These are phyloP conservation scores for Fusarium sarcochroum DNA, from an alignment of 2,329 filamentous ascomycete genomes.

Conservation along the genomic window DNA sequence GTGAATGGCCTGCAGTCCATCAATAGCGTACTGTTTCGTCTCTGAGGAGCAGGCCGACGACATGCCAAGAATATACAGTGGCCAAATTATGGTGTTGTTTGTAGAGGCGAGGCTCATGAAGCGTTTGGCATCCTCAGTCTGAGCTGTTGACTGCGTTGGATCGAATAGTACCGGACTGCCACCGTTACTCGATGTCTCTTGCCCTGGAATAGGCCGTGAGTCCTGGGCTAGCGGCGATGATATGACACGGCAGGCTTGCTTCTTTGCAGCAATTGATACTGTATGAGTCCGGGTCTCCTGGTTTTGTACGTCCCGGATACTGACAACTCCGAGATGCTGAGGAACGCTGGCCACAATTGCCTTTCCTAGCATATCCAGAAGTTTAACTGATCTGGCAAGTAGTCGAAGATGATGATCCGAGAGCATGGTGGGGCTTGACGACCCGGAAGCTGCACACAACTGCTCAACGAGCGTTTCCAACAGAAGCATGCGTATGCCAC, in stretches of 20 bases:
- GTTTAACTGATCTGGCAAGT: slow-evolving; percentile 55
- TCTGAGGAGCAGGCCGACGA: slow-evolving; percentile 60
- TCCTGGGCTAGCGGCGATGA: slow-evolving; percentile 42
- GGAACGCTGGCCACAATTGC: slow-evolving; percentile 63
- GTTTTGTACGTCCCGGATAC: slow-evolving; percentile 54
- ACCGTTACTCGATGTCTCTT: slow-evolving; percentile 20
- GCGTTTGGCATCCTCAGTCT: slow-evolving; percentile 57
- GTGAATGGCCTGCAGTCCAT: slow-evolving; percentile 61
- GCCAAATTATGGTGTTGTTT: slow-evolving; percentile 65
- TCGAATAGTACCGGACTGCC: slow-evolving; percentile 57
- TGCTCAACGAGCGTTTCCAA: slow-evolving; percentile 63
- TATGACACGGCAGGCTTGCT: slow-evolving; percentile 50
- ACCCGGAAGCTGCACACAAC: slow-evolving; percentile 50
- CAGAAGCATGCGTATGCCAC: slow-evolving; percentile 62
- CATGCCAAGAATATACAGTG: slow-evolving; percentile 64
- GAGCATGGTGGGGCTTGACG: slow-evolving; percentile 42
- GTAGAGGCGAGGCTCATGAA: slow-evolving; percentile 65
- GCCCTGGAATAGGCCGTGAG: slow-evolving; percentile 38
- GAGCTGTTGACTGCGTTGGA: slow-evolving; percentile 54
- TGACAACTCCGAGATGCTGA: slow-evolving; percentile 65
- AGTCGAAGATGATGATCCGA: slow-evolving; percentile 53
- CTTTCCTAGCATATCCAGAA: slow-evolving; percentile 58
- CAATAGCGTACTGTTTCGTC: slow-evolving; percentile 61
- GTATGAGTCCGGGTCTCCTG: slow-evolving; percentile 29
- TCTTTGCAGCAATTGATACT: slow-evolving; percentile 49